These are phyloP conservation scores for Boletus austroedulis DNA, from an alignment of 1,284 basidiomycete genomes.

Conservation along the genomic window DNA sequence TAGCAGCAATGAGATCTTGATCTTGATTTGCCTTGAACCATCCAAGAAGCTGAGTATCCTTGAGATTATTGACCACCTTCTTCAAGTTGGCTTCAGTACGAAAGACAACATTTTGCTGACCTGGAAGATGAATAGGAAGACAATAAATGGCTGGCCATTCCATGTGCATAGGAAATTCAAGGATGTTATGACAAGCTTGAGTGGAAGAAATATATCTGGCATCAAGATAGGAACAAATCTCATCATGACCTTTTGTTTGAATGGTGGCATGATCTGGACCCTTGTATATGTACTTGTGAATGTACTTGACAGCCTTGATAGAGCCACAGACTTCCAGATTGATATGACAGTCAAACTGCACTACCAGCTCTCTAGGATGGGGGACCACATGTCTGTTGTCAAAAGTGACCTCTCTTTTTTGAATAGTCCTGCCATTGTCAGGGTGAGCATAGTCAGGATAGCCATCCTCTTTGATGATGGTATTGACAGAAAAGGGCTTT, in stretches of 20 bases:
- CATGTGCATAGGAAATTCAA: slow-evolving; percentile 22
- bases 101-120: slow-evolving; percentile 35
- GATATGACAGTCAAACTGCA: slow-evolving; percentile 45
- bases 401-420: not conserved
- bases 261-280: slow-evolving; percentile 36
- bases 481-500: not conserved
- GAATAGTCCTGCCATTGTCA: slow-evolving; percentile 8
- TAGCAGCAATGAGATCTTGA: slow-evolving; percentile 18
- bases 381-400: not conserved
- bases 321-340: slow-evolving; percentile 40
- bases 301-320: slow-evolving; percentile 40
- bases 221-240: slow-evolving; percentile 18
- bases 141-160: slow-evolving; percentile 14
- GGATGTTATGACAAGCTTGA: not conserved
- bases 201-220: slow-evolving; percentile 10
- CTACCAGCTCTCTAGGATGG: slow-evolving; percentile 5
- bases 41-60: slow-evolving; percentile 23
- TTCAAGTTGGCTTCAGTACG: not conserved
- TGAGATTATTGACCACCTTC: not conserved
- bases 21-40: slow-evolving; percentile 44
- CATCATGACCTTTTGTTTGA: slow-evolving; percentile 8
- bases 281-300: slow-evolving; percentile 47
- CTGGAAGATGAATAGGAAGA: slow-evolving; percentile 16
- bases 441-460: slow-evolving; percentile 14
- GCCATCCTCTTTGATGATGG: slow-evolving; percentile 9